Percentiles rank a stretch among this genome's conserved stretches.
phyloP scores from a whole-genome alignment of 2,329 filamentous ascomycete genomes.

The Cryphonectria nitschkei region DNA sequence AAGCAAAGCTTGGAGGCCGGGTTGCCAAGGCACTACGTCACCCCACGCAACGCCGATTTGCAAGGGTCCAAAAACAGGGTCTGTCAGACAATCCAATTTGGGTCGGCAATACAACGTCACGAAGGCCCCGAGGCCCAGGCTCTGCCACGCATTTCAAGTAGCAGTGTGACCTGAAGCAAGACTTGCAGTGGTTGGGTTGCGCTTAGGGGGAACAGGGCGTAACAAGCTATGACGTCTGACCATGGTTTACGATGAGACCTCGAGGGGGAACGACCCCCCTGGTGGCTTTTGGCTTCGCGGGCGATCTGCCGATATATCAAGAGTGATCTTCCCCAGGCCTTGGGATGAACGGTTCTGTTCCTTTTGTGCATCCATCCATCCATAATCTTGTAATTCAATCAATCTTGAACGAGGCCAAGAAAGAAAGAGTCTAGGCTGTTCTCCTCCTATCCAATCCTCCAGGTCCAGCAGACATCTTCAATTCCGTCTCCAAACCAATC shows the following conservation, averaged over 20 bases:
- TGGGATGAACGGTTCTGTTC: slow-evolving; percentile 8
- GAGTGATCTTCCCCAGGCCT: slow-evolving; percentile 6
- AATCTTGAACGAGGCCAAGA: background rate
- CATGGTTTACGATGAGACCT: background rate
- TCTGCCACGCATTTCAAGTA: slow-evolving; percentile 10
- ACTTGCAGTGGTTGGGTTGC: background rate
- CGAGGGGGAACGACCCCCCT: background rate
- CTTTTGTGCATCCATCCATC: slow-evolving; percentile 1
- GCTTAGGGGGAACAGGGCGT: background rate
- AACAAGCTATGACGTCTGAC: slow-evolving; percentile 13
- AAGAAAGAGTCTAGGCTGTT: background rate
- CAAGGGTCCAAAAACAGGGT: slow-evolving; percentile 22
- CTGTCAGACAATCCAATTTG: slow-evolving; percentile 18
- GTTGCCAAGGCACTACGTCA: slow-evolving; percentile 24
- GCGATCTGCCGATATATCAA: slow-evolving; percentile 22
- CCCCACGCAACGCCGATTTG: slow-evolving; percentile 17
- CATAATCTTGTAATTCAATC: slow-evolving; percentile 5
- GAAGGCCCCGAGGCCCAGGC: background rate
- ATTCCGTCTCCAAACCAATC: background rate
- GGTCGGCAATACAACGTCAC: slow-evolving; percentile 21
- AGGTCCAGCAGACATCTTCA: background rate
- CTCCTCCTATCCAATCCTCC: background rate
- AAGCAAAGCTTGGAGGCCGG: background rate
- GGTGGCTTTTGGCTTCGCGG: background rate
- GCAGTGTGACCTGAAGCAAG: slow-evolving; percentile 6